Evolutionary conservation across 345 rosid species (phyloP), one percentile per base, ranked within the genome.

Genomic region (Raphanus sativus): DNA sequence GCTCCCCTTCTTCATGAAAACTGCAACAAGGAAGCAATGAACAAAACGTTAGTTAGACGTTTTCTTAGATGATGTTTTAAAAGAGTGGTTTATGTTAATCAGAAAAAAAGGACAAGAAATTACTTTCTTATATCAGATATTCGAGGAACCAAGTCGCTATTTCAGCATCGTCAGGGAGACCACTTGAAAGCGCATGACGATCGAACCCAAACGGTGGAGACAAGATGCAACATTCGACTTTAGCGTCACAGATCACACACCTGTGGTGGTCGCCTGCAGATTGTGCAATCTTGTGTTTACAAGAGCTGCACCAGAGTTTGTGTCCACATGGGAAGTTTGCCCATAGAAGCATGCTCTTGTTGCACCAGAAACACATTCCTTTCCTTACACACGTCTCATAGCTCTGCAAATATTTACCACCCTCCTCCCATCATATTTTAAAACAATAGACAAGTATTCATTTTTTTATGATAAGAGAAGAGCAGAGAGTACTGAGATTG

Each of bases 241-340:
- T 54, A 48, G 40, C 30, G 66, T 91, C 98, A 70, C 98, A 93
- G 36, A 93, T 74, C 67, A 87, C 97, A 64, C 98, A 93, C 70
- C 80, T 86, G 77, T 93, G 98, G 38, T 84, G 83, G 5, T 26
- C 63, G 54, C 58, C 28, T 11, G 81, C 84, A 64, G 82, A 83
- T 74, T 36, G 52, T 5, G 16, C 62, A 10, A 85, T 75, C 68
- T 82, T 72, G 36, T 52, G 80, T 78, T 81, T 87, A 72, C 98
- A 93, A 26, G 70, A 81, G 24, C 42, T 66, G 82, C 98, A 93
- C 97, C 98, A 93, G 48, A 93, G 81, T 75, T 75, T 76, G 87
- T 89, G 95, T 71, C 52, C 72, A 79, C 98, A 93, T 10, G 98
- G 97, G 69, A 81, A 81, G 83, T 89, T 88, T 34, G 88, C 91